These are phyloP conservation scores for Quercus tomentella DNA, from an alignment of 331 rosid genomes.

Conservation along the genomic window DNA sequence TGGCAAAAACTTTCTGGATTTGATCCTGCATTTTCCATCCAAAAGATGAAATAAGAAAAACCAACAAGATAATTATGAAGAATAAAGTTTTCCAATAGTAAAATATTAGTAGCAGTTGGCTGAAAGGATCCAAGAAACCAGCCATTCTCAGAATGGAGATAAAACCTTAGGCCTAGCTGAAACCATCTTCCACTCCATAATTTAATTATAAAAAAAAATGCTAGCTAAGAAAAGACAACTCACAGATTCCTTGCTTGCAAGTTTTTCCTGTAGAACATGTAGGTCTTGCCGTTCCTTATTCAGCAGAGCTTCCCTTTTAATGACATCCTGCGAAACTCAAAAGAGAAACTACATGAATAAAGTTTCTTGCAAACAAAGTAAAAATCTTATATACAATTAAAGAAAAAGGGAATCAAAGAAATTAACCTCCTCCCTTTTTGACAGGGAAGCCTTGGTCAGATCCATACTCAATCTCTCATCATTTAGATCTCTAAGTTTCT, in stretches of 20 bases:
- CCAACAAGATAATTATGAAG: not conserved
- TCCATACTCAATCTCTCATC: slow-evolving; percentile 61
- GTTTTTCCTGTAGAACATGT: slow-evolving; percentile 56
- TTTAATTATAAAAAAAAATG: not conserved
- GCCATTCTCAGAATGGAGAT: not conserved
- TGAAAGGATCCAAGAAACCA: not conserved
- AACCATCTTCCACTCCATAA: not conserved
- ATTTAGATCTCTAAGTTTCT: slow-evolving; percentile 48
- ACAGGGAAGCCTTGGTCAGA: slow-evolving; percentile 49
- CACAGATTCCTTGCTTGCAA: slow-evolving; percentile 71
- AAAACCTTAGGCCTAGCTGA: not conserved
- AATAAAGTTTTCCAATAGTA: not conserved
- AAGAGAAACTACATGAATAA: slow-evolving; percentile 22
- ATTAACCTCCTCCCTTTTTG: slow-evolving; percentile 66
- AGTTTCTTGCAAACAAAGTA: slow-evolving; percentile 5
- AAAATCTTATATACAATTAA: slow-evolving; percentile 12
- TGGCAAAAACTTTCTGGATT: slow-evolving; percentile 52
- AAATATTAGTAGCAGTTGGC: not conserved
- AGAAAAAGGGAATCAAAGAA: slow-evolving; percentile 3
- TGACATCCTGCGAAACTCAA: slow-evolving; percentile 44
- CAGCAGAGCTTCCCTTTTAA: slow-evolving; percentile 51
- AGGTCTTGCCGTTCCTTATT: slow-evolving; percentile 66
- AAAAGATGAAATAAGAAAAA: slow-evolving; percentile 8
- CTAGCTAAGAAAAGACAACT: slow-evolving; percentile 20
- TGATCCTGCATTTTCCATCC: slow-evolving; percentile 54